Conservation (phyloP, 2,329 filamentous ascomycete genomes). For the Trematosphaeria pertusa region DNA sequence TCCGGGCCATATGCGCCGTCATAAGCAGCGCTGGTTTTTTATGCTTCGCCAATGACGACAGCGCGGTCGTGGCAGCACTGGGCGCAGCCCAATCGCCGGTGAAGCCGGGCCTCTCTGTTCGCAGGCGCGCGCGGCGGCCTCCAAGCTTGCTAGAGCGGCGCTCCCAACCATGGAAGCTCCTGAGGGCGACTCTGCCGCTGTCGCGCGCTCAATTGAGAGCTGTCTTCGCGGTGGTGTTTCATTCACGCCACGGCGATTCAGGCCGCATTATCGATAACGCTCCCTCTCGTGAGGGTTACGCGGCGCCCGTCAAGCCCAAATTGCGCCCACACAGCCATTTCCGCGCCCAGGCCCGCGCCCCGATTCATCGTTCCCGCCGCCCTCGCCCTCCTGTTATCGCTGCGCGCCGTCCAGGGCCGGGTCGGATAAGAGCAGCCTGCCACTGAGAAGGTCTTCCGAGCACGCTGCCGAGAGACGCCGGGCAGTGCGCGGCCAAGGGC, state of each 20-base stretch:
- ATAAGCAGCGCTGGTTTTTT: not conserved
- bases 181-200: not conserved
- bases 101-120: no score
- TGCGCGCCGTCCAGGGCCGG: not conserved
- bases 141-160: not conserved
- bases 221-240: constrained; percentile 2
- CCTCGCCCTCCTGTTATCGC: no score
- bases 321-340: not conserved
- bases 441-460: constrained; percentile 1
- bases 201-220: constrained; percentile 1
- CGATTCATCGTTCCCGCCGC: not conserved
- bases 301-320: not conserved
- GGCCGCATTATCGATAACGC: constrained; percentile 11
- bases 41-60: constrained; percentile 2
- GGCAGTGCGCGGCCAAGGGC: constrained; percentile 3
- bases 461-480: constrained; percentile 6
- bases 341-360: not conserved
- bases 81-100: no score
- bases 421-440: not conserved
- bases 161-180: not conserved
- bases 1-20: constrained; percentile 1
- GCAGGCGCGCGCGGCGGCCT: no score
- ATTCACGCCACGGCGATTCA: constrained; percentile 11
- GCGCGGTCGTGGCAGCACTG: no score
- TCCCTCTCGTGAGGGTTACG: not conserved